phyloP scores from a whole-genome alignment of 345 rosid genomes.

The Aquilaria malaccensis region DNA sequence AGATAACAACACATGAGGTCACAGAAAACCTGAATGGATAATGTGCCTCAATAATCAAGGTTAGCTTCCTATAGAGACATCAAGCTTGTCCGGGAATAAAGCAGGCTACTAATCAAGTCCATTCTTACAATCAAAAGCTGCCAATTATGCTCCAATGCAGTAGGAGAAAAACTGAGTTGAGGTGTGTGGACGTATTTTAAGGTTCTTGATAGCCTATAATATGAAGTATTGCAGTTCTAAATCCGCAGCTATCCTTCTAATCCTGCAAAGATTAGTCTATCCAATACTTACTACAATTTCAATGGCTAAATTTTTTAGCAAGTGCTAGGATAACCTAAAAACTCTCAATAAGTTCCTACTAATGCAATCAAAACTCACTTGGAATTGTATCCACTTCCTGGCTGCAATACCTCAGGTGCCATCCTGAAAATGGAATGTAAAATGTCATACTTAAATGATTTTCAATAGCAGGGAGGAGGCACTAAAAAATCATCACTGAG shows the following conservation, averaged over 20 bases:
- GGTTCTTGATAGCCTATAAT: constrained; percentile 5
- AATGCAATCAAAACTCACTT: constrained; percentile 50
- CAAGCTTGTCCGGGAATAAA: neutral
- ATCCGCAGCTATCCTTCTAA: constrained; percentile 3
- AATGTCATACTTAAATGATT: neutral
- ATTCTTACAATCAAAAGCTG: neutral
- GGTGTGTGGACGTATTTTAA: neutral
- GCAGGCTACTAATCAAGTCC: neutral
- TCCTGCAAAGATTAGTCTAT: constrained; percentile 2
- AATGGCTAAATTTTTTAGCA: no score
- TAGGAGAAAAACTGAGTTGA: neutral
- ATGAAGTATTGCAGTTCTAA: neutral
- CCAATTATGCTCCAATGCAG: neutral
- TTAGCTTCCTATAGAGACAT: neutral
- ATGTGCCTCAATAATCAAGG: constrained; percentile 12
- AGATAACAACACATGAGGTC: constrained; percentile 7
- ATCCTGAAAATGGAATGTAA: constrained; percentile 54
- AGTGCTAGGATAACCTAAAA: neutral
- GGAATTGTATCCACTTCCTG: constrained; percentile 94
- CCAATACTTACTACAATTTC: neutral
- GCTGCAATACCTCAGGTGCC: constrained; percentile 99
- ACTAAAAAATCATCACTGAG: constrained; percentile 1
- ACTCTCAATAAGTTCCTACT: neutral
- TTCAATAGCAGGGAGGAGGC: neutral
- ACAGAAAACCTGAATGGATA: constrained; percentile 3